Conservation (phyloP, 176 grass and related monocot genomes). For the Typha latifolia region DNA sequence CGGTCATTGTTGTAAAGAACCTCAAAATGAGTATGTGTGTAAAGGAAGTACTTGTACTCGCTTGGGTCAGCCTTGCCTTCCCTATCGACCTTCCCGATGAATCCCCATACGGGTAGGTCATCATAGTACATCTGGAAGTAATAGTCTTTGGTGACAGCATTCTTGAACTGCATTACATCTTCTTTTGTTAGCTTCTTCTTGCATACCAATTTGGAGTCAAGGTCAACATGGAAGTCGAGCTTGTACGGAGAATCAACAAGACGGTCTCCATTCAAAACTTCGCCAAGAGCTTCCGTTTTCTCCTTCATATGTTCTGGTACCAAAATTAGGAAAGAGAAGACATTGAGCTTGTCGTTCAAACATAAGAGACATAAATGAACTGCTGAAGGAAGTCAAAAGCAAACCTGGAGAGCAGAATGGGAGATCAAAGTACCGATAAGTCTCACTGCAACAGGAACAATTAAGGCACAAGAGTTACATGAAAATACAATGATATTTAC, state of each 20-base stretch:
- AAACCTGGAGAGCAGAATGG: conserved; percentile 15
- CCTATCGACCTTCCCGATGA: conserved; percentile 12
- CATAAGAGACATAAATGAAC: not conserved
- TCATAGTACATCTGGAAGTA: conserved; percentile 19
- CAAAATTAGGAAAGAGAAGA: not conserved
- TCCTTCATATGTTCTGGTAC: conserved; percentile 3
- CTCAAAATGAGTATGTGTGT: conserved; percentile 9
- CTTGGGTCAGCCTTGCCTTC: conserved; percentile 1
- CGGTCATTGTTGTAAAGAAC: conserved; percentile 3
- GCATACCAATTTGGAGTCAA: conserved; percentile 7
- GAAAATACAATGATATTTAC: not conserved
- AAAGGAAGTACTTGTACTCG: conserved; percentile 8
- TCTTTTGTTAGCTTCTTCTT: conserved; percentile 9
- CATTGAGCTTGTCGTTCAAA: not conserved
- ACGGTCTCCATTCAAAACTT: conserved; percentile 12
- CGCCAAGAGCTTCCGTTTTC: conserved; percentile 12
- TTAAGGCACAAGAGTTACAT: not conserved
- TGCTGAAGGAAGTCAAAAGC: not conserved
- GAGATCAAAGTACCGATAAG: conserved; percentile 19
- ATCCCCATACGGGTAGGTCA: conserved; percentile 15
- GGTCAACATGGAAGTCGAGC: conserved; percentile 1
- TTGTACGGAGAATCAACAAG: conserved; percentile 17
- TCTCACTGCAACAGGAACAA: conserved; percentile 12
- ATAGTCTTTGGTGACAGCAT: conserved; percentile 10
- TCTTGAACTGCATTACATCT: conserved; percentile 4